phyloP scores from a whole-genome alignment of 2,329 filamentous ascomycete genomes.

The Trichoderma harzianum region DNA sequence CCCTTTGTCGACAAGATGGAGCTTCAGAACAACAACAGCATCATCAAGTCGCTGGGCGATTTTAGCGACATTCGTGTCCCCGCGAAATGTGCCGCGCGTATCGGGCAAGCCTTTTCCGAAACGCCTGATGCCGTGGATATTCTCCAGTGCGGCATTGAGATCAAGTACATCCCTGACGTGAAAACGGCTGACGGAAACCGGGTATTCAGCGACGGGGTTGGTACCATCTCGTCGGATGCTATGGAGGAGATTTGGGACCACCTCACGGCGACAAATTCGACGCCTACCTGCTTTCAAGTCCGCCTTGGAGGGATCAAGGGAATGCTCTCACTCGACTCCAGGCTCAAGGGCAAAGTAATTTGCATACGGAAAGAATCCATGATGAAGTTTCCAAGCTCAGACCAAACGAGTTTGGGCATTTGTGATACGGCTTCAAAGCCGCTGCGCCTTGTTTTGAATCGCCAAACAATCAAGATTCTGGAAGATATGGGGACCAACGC shows the following conservation, averaged over 20 bases:
- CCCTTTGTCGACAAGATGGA: constrained; percentile 38
- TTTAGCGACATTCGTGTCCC: constrained; percentile 51
- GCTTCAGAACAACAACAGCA: constrained; percentile 37
- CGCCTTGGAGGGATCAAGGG: constrained; percentile 73
- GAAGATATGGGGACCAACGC: constrained; percentile 67
- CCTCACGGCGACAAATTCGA: constrained; percentile 43
- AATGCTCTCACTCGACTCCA: constrained; percentile 68
- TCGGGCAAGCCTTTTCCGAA: constrained; percentile 70
- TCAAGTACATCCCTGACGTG: constrained; percentile 47
- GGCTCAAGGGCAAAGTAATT: constrained; percentile 56
- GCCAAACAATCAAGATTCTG: constrained; percentile 79
- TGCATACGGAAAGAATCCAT: constrained; percentile 66
- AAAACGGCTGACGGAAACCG: constrained; percentile 45
- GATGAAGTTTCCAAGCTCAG: constrained; percentile 67
- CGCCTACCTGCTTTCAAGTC: constrained; percentile 70
- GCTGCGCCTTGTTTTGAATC: constrained; percentile 69
- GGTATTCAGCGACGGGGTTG: constrained; percentile 77
- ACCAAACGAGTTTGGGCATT: constrained; percentile 60
- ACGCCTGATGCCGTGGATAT: constrained; percentile 62
- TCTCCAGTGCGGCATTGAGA: constrained; percentile 33
- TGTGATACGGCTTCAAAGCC: constrained; percentile 67
- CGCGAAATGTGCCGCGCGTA: constrained; percentile 56
- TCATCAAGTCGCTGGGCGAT: constrained; percentile 49
- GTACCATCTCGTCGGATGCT: constrained; percentile 63
- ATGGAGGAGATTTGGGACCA: constrained; percentile 57